Evolutionary conservation across 768 basidiomycete genomes (phyloP), one percentile per base, ranked within the genome.

Genomic region (Boletus reticulatus): DNA sequence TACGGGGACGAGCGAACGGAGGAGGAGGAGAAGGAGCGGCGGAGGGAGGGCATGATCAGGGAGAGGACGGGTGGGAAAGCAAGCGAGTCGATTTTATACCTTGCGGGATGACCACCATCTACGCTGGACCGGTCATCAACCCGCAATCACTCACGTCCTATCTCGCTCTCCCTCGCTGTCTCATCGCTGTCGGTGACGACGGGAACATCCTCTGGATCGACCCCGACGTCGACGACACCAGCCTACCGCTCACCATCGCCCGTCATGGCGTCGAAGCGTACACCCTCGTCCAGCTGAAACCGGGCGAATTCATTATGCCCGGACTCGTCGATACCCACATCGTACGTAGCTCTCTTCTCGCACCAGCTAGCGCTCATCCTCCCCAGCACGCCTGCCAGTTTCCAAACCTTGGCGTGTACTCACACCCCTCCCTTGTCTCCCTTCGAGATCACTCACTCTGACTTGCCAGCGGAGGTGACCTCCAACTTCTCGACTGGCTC

Each of bases 291-390:
- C 53, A 53, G n/a, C 65, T 86, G 45, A 70, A 69, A 12, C 69
- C 76, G 4, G 83, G 83, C 16, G 77, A 85, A 59, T 94, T 94
- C 66, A 64, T 96, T 53, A 82, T 92, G 65, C 94, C 94, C 7
- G 94, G 94, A 4, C 84, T 96, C 68, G 76, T 95, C 51, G 94
- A 97, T 76, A 96, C 94, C 31, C 94, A 96, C 72, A 91, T 88
- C 34, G 94, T 94, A 66, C 67, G 87, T 69, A 32, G 16, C 27
- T 10, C 24, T 4, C 22, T 22, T 37, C 4, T 16, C 14, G 17
- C 24, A 11, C 22, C 5, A 38, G 3, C 20, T 48, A 44, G 13
- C 20, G 1, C 49, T 56, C 57, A 55, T 24, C 50, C 27, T 20
- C 27, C 45, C 19, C 46, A 76, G 72, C 73, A 72, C 49, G 69